A percentile compares a stretch with the other conserved stretches of the same genome.
Conservation (phyloP, 2,329 filamentous ascomycete species). For the Colletotrichum destructivum region DNA sequence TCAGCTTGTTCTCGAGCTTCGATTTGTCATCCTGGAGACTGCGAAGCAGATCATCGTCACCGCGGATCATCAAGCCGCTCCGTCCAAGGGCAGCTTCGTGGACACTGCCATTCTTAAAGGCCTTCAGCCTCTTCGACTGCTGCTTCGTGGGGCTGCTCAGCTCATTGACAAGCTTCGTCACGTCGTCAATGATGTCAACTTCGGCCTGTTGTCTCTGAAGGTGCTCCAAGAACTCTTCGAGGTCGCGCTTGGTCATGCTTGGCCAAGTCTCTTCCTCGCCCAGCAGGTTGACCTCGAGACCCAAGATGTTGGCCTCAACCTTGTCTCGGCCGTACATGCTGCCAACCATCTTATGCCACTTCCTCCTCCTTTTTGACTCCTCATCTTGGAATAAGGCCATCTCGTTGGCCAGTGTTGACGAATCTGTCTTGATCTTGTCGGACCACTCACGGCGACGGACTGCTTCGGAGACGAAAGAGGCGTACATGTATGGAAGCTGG, state of each 20-base stretch:
- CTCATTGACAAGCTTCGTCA: slow-evolving; percentile 83
- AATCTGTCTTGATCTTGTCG: slow-evolving; percentile 91
- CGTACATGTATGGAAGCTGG: slow-evolving; percentile 90
- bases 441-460: slow-evolving; percentile 91
- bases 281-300: slow-evolving; percentile 88
- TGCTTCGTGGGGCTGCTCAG: slow-evolving; percentile 87
- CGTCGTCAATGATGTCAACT: slow-evolving; percentile 76
- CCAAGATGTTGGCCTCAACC: slow-evolving; percentile 78
- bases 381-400: slow-evolving; percentile 94
- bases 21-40: slow-evolving; percentile 87
- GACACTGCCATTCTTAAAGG: slow-evolving; percentile 96
- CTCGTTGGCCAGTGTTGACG: slow-evolving; percentile 89
- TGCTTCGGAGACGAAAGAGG: slow-evolving; percentile 88
- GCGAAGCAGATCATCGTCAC: slow-evolving; percentile 86
- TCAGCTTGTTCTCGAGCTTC: slow-evolving; percentile 80
- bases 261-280: slow-evolving; percentile 89
- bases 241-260: slow-evolving; percentile 79
- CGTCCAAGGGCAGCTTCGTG: slow-evolving; percentile 92
- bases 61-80: slow-evolving; percentile 86
- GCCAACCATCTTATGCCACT: slow-evolving; percentile 90
- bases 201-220: slow-evolving; percentile 78
- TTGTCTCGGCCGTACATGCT: slow-evolving; percentile 78
- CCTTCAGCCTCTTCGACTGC: slow-evolving; percentile 88
- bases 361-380: slow-evolving; percentile 88
- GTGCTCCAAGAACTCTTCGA: slow-evolving; percentile 80